Evolutionary conservation across 768 basidiomycete genomes (phyloP), one percentile per base, ranked within the genome.

Genomic region (Chalciporus piperatus): DNA sequence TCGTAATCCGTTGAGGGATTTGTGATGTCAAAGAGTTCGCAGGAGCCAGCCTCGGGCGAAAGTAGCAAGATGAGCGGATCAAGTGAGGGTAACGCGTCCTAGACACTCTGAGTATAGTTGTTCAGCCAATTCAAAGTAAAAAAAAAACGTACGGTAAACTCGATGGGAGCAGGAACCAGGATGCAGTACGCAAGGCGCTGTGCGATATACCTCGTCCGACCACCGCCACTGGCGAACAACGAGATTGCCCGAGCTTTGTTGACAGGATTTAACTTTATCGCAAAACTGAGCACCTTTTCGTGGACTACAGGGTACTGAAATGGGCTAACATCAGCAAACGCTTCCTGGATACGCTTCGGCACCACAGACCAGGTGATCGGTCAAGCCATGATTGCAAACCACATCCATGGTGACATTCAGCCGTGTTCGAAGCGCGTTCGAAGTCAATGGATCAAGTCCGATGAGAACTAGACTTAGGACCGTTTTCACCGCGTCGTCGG

Each of bases 1-100:
- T 82, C 76, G 51, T 83, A 90, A 65, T 88, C 80, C 3, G 78
- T 72, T n/a, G 48, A 82, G 17, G 78, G 74, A 12, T 78, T 74
- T 22, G 78, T 55, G 35, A 85, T 60, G 20, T 81, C 76, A 54
- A 90, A 84, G 41, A 79, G 67, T 22, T 74, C 76, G 35, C 55
- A 32, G 45, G 71, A 64, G 51, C 74, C 74, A 28, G 69, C 59
- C 2, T 73, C 66, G 17, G 75, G 72, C 3, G 78, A 73, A 47
- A 92, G 70, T n/a, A 80, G 63, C 7, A 73, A 62, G 19, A 82
- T 63, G 9, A 87, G 57, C 3, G 75, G 72, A n/a, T 65, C 49
- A 8, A 91, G 74, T 3, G 81, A 71, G 9, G 82, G 84, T 13
- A 78, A 65, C 17, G 70, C 59, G 41, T 64, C 64, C 83, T 83